phyloP scores from a whole-genome alignment of 352 stramenopile genomes.

The Phytophthora parvispora region DNA sequence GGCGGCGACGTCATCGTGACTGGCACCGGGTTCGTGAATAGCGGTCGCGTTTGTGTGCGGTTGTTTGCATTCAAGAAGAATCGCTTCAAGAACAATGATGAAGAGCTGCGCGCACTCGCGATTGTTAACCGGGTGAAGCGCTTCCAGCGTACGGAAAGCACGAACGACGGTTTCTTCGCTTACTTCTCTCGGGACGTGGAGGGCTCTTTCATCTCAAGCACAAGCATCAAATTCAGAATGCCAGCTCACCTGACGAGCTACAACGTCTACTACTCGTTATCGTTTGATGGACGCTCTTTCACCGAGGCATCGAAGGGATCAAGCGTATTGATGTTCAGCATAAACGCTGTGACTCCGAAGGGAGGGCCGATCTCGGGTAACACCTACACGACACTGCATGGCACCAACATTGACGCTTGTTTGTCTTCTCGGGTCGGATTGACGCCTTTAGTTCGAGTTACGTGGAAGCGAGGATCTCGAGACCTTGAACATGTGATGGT shows the following conservation, averaged over 20 bases:
- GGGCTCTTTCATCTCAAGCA: conserved; percentile 48
- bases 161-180: conserved; percentile 48
- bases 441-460: conserved; percentile 51
- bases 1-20: conserved; percentile 61
- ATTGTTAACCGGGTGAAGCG: conserved; percentile 41
- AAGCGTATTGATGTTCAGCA: conserved; percentile 66
- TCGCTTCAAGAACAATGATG: conserved; percentile 27
- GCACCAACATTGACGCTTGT: conserved; percentile 71
- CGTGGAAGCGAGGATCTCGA: conserved; percentile 64
- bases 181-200: conserved; percentile 50
- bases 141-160: conserved; percentile 34
- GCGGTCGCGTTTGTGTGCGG: conserved; percentile 44
- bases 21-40: conserved; percentile 58
- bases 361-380: conserved; percentile 76
- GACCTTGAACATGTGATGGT: conserved; percentile 75
- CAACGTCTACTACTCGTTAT: conserved; percentile 73
- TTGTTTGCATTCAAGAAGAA: conserved; percentile 58
- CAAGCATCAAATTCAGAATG: conserved; percentile 47
- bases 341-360: conserved; percentile 55
- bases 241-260: conserved; percentile 66
- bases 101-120: conserved; percentile 40
- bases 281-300: conserved; percentile 62
- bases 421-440: conserved; percentile 38
- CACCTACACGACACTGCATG: conserved; percentile 71
- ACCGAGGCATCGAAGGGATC: conserved; percentile 43